A percentile compares a stretch with the other conserved stretches of the same genome.
Evolutionary conservation across 805 yeast species (phyloP).

Genomic region (Ogataea henricii): DNA sequence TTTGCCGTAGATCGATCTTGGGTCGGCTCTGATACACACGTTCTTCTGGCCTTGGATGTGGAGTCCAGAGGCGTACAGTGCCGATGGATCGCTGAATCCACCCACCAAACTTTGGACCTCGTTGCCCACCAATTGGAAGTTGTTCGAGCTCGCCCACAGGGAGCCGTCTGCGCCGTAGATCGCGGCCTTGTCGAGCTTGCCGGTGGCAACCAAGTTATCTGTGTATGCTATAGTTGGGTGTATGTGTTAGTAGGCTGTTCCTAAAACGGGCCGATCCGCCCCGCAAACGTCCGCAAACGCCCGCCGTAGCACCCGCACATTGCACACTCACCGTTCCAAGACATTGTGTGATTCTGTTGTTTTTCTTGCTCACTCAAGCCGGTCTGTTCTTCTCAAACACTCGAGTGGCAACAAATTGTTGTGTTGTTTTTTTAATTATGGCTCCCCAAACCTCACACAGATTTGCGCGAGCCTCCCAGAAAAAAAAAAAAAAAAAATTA

Average conservation of each 20-base stretch:
- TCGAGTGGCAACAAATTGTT: neutral
- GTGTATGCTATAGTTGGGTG: conserved; percentile 71
- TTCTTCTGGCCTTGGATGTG: conserved; percentile 85
- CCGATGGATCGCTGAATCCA: conserved; percentile 80
- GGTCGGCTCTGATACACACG: conserved; percentile 86
- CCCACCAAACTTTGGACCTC: conserved; percentile 75
- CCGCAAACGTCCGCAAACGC: neutral
- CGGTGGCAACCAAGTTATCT: conserved; percentile 85
- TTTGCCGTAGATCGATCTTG: conserved; percentile 91
- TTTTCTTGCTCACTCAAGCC: neutral
- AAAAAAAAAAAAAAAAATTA: neutral
- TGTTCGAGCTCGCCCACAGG: conserved; percentile 85
- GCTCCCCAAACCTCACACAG: too few relatives aligned
- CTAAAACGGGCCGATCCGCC: neutral
- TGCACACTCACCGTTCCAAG: conserved; percentile 37
- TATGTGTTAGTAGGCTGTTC: conserved; percentile 8
- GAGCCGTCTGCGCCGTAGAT: conserved; percentile 95
- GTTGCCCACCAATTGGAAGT: conserved; percentile 59
- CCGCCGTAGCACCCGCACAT: neutral
- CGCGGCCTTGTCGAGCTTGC: conserved; percentile 89
- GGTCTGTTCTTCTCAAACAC: neutral
- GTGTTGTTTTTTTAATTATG: neutral
- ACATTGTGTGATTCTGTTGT: conserved; percentile 22
- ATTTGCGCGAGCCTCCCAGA: neutral
- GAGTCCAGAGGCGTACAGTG: conserved; percentile 82